phyloP scores from a whole-genome alignment of 441 rosid genomes.

The Gossypium gossypioides region DNA sequence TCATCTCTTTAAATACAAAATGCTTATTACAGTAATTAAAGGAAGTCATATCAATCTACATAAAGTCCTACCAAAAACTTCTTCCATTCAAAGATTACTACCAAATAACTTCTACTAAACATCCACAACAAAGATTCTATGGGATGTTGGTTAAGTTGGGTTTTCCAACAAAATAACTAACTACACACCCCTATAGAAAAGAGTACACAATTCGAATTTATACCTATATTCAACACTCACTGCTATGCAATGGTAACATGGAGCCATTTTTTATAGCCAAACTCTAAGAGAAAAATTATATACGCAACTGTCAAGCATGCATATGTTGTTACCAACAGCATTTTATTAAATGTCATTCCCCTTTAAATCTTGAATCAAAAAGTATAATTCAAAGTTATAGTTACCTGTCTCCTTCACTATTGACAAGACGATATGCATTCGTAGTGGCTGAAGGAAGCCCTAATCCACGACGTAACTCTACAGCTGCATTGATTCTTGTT shows the following conservation, averaged over 20 bases:
- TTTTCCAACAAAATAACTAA: too few species aligned
- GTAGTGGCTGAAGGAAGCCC: conserved; percentile 64
- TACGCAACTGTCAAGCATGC: not conserved
- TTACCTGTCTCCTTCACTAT: conserved; percentile 84
- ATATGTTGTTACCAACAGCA: not conserved
- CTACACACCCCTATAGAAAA: too few species aligned
- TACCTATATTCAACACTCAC: too few species aligned
- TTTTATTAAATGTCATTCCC: not conserved
- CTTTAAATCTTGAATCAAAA: not conserved
- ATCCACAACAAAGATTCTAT: too few species aligned
- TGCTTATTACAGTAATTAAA: too few species aligned
- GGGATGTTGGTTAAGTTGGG: too few species aligned
- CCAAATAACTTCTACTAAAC: too few species aligned
- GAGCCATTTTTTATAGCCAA: not conserved
- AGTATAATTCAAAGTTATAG: not conserved
- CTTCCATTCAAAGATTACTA: too few species aligned
- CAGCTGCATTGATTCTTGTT: conserved; percentile 50
- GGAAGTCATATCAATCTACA: too few species aligned
- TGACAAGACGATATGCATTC: conserved; percentile 76
- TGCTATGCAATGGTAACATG: not conserved
- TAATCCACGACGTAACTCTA: conserved; percentile 46
- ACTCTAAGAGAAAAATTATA: not conserved
- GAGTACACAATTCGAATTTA: too few species aligned
- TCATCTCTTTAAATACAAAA: too few species aligned
- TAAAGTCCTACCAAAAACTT: too few species aligned